Evolutionary conservation across 2,329 filamentous ascomycete species (phyloP), one percentile per base, ranked within the genome.

Genomic region (Stagonosporopsis rhizophila): DNA sequence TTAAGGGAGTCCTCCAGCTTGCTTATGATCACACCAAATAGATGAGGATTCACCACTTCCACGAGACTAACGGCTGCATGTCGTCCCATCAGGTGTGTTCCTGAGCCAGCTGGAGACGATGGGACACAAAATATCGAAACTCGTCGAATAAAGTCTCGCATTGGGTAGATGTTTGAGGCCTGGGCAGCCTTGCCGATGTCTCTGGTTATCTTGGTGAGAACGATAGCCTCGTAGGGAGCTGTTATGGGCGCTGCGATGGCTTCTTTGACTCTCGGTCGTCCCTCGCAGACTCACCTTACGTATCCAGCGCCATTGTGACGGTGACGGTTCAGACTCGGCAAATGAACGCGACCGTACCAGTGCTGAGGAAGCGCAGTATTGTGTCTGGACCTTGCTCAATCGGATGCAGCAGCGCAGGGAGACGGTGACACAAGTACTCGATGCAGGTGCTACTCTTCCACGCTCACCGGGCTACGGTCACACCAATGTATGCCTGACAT

Each of bases 401-500:
- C 49, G 44, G 40, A 57, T 30, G 38, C 34, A 20, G 23, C 37
- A 23, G 45, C 42, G 17, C 50, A 47, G 51, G 38, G 49, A 48
- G 30, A 27, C 14, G 27, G 56, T 57, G 2, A 14, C 42, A 57
- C 59, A 35, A 17, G 27, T 30, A 22, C 46, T 55, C n/a, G 28
- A 14, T 30, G 19, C 23, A 55, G 54, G 34, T 58, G 38, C 39
- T 22, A 41, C 42, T 35, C 30, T 38, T 52, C 56, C 44, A 54
- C 39, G 46, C 44, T 41, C 28, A 44, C 39, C 7, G 17, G 44
- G 34, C 19, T 20, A 25, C 19, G 14, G 57, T 59, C 17, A 41
- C 45, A 59, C 48, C n/a, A 50, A 53, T 48, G 44, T 39, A 53
- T 37, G 49, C 28, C 27, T 51, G 47, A 45, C 44, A 51, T 30